Base-by-base conservation (phyloP, 2,329 filamentous ascomycete species). In the Myriangium duriaei region DNA sequence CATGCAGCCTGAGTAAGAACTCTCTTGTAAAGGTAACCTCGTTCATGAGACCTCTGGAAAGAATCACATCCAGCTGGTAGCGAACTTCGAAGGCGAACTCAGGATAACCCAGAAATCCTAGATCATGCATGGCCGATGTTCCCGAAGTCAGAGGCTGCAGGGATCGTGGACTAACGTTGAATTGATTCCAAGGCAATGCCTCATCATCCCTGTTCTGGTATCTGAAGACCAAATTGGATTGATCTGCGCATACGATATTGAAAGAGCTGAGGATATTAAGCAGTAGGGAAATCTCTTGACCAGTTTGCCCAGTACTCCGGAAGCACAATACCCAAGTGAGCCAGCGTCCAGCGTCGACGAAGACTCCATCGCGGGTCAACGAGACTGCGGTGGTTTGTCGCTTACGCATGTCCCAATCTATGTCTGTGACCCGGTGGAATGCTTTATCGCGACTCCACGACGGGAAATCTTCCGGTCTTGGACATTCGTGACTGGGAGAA, bases 41-140 rank as follows among this genome's bases (percentile, higher is more conserved):
- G 37, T 79, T 79, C 10, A 98, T 61, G 15, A 76, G 67, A 0
- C 78, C 76, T 17, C 80, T 74, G 0, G 87, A 93, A n/a, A 96
- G 69, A 53, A 88, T 96, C 0, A 85, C 87, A 56, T 98, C 88
- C 0, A 98, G 71, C 54, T 94, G 86, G 52, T 96, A 98, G 11
- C 84, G 73, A 1, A 94, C 73, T 1, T 75, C 62, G 44, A 86
- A 95, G 0, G 63, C 45, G 2, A 64, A 55, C 14, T 58, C 50
- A 6, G 53, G 47, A 42, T 19, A 46, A 39, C n/a, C n/a, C n/a
- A n/a, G n/a, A n/a, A n/a, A n/a, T n/a, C n/a, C n/a, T n/a, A n/a
- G n/a, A n/a, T n/a, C n/a, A n/a, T n/a, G n/a, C n/a, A n/a, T n/a
- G n/a, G n/a, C n/a, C n/a, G n/a, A n/a, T n/a, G n/a, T n/a, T n/a